Evolutionary conservation across 108 stramenopile species (phyloP).

Genomic region (Nitzschia palea): DNA sequence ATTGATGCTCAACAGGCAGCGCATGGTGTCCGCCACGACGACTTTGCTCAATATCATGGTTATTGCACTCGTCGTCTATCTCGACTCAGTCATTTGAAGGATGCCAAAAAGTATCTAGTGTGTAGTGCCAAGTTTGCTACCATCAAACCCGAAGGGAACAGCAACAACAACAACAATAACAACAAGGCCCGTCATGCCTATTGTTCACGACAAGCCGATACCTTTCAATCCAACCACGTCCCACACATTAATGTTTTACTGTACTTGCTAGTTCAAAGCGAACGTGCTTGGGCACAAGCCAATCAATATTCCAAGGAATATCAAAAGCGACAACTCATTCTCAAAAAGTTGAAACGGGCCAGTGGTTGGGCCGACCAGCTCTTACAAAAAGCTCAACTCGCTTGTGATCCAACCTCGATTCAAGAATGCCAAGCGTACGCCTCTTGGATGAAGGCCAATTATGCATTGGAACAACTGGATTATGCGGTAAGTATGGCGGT

Average conservation of each 20-base stretch:
- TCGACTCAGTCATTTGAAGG: conserved; percentile 42
- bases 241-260: conserved; percentile 43
- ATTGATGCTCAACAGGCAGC: conserved; percentile 32
- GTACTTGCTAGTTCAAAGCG: conserved; percentile 53
- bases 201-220: conserved; percentile 27
- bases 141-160: background rate
- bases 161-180: background rate
- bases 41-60: conserved; percentile 54
- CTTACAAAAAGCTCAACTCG: conserved; percentile 19
- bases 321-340: conserved; percentile 35
- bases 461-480: conserved; percentile 40
- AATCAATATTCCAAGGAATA: conserved; percentile 50
- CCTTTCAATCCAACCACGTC: conserved; percentile 14
- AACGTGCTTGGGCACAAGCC: conserved; percentile 71
- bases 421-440: conserved; percentile 67
- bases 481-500: conserved; percentile 46
- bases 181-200: conserved; percentile 16
- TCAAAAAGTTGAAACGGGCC: conserved; percentile 67
- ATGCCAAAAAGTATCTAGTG: conserved; percentile 40
- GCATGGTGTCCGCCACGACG: conserved; percentile 51
- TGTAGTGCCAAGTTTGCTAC: conserved; percentile 41
- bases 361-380: conserved; percentile 47
- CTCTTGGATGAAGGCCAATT: conserved; percentile 78
- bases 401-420: conserved; percentile 46
- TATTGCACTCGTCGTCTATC: conserved; percentile 68